Base-by-base conservation (phyloP, 495 filamentous ascomycete genomes). In the Aspergillus conjunctus region DNA sequence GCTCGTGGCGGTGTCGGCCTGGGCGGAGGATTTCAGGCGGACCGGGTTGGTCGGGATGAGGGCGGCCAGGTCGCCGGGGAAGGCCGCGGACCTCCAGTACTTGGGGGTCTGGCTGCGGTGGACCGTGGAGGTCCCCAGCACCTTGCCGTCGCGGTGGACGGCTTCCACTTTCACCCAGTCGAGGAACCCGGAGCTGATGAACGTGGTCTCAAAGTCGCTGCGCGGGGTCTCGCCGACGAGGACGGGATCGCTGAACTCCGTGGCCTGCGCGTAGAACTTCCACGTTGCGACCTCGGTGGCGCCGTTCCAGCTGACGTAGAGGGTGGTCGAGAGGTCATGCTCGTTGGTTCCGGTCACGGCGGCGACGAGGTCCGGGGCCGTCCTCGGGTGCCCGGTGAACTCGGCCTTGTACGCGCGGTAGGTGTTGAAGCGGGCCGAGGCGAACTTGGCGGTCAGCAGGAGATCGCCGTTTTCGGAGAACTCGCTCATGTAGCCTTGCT, bases 81-180 rank as follows among this genome's bases (percentile, higher is more conserved):
- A 48, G 10, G 15, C n/a, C 15, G 55, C 54, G 20, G 60, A 48
- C 14, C n/a, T 21, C 54, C 54, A 63, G 32, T 63, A 20, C 31
- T 54, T 21, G 21, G 60, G 60, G 2, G 46, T 32, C 30, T 54
- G 43, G 15, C 34, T 63, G 3, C 55, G 55, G 7, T 54, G 49
- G 6, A 58, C 39, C 6, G 7, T 15, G 20, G 60, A 63, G 1
- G 55, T 54, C 9, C 60, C 60, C 43, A 63, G 55, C 7, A 60
- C 56, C 3, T 59, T 51, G 6, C 60, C 60, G 11, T 60, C 57
- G 44, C 39, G 52, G 53, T 73, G 63, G 1, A 76, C 56, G 3
- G 71, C 73, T 31, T 71, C 86, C 90, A 7, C 91, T 81, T 7
- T 72, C 56, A 60, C 58, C 68, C 71, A 76, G 61, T 77, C 73